Conservation (phyloP, 2,329 filamentous ascomycete genomes). For the Fusarium staphyleae region DNA sequence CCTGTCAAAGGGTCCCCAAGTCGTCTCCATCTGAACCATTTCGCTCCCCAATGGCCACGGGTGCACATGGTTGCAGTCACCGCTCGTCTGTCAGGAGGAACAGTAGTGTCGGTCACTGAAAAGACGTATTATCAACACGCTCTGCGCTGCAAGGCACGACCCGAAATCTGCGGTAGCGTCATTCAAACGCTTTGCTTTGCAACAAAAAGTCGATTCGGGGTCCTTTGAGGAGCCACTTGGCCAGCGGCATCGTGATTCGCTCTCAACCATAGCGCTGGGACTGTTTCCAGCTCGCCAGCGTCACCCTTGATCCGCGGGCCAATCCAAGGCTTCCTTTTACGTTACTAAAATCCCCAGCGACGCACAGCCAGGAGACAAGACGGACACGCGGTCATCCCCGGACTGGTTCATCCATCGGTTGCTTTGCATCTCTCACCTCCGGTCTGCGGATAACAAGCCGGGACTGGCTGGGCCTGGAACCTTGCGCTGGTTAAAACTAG, state of each 20-base stretch:
- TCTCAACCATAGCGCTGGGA: constrained; percentile 18
- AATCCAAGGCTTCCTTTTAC: constrained; percentile 41
- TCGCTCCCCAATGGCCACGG: constrained; percentile 19
- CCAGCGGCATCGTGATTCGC: constrained; percentile 34
- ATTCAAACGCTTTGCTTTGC: constrained; percentile 15
- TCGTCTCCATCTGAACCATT: constrained; percentile 14
- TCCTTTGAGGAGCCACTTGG: constrained; percentile 19
- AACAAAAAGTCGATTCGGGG: constrained; percentile 20
- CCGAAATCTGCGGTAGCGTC: constrained; percentile 32
- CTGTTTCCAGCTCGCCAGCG: constrained; percentile 23
- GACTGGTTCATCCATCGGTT: constrained; percentile 28
- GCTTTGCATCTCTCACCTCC: constrained; percentile 20
- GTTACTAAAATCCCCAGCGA: constrained; percentile 36
- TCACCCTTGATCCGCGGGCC: constrained; percentile 34
- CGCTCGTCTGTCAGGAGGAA: constrained; percentile 12
- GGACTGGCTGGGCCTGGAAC: constrained; percentile 35
- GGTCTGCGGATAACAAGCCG: constrained; percentile 33
- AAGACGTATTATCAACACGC: not conserved
- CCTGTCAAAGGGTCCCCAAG: constrained; percentile 16
- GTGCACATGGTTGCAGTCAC: constrained; percentile 27
- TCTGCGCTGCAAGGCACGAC: constrained; percentile 40
- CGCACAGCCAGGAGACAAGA: constrained; percentile 33
- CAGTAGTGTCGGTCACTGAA: not conserved
- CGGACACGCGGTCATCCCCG: constrained; percentile 38
- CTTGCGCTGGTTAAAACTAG: constrained; percentile 22